These are phyloP conservation scores for Sungouiella thailandica DNA, from an alignment of 805 yeast species.

Conservation along the genomic window DNA sequence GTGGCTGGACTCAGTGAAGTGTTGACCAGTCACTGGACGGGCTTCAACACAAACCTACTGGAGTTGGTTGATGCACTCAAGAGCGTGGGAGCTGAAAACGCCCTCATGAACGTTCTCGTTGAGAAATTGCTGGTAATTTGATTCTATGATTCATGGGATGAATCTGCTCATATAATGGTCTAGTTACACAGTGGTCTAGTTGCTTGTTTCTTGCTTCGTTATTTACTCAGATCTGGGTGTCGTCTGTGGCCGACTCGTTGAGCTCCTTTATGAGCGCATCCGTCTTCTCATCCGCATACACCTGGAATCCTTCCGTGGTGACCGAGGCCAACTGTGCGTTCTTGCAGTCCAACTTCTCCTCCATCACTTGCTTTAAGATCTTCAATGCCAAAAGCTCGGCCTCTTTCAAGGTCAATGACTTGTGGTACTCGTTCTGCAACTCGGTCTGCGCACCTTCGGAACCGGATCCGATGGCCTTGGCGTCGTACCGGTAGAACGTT, in stretches of 20 bases:
- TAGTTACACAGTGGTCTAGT: no score
- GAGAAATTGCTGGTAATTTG: conserved; percentile 6
- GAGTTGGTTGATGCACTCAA: conserved; percentile 8
- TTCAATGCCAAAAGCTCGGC: conserved; percentile 88
- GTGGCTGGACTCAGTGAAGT: conserved; percentile 12
- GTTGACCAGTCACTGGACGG: conserved; percentile 13
- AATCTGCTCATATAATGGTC: no score
- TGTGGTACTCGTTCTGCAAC: conserved; percentile 93
- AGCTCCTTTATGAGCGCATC: conserved; percentile 73
- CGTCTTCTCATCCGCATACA: conserved; percentile 79
- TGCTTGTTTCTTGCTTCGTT: not conserved
- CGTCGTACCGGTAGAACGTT: conserved; percentile 94
- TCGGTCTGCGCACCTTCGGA: conserved; percentile 99
- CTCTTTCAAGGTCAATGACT: conserved; percentile 82
- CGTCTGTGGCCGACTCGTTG: conserved; percentile 45
- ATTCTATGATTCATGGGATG: not conserved
- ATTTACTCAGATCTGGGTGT: conserved; percentile 4
- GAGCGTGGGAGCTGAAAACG: conserved; percentile 11
- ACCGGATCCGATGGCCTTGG: conserved; percentile 98
- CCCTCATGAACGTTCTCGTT: conserved; percentile 6
- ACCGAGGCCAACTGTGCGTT: conserved; percentile 95
- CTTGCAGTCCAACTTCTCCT: conserved; percentile 91
- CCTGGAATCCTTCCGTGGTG: conserved; percentile 73
- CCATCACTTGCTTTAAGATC: conserved; percentile 96
- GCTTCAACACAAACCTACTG: conserved; percentile 10